phyloP scores from a whole-genome alignment of 202 grass and related monocot species.

The Carex sylvatica region DNA sequence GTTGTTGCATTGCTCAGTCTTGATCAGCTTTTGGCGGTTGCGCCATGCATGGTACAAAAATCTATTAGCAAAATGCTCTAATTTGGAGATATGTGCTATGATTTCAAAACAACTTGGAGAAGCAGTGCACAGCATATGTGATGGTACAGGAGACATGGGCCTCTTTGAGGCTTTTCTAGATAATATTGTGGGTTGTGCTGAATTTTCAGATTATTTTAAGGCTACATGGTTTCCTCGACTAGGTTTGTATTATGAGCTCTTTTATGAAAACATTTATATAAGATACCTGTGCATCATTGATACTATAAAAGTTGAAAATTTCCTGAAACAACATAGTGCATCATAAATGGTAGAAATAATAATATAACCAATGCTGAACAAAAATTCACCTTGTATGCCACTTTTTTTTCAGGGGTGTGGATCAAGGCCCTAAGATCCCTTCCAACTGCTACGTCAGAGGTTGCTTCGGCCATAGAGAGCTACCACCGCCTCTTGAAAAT shows the following conservation, averaged over 20 bases:
- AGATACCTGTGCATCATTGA: neutral
- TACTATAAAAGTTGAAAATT: neutral
- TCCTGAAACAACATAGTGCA: neutral
- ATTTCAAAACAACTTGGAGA: conserved; percentile 66
- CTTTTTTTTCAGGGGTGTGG: conserved; percentile 56
- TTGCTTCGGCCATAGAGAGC: conserved; percentile 75
- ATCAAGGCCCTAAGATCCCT: conserved; percentile 53
- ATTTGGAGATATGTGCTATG: conserved; percentile 43
- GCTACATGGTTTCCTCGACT: conserved; percentile 87
- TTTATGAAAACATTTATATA: neutral
- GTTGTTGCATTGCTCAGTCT: conserved; percentile 74
- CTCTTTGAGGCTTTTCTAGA: conserved; percentile 71
- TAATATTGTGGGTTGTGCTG: conserved; percentile 68
- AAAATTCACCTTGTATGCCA: neutral
- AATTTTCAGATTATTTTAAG: conserved; percentile 85
- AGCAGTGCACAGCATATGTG: conserved; percentile 58
- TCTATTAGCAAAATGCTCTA: conserved; percentile 63
- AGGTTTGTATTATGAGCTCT: conserved; percentile 50
- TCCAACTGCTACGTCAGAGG: conserved; percentile 60
- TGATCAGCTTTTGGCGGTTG: conserved; percentile 85
- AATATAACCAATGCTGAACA: neutral
- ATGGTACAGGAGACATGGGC: conserved; percentile 58
- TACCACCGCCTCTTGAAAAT: conserved; percentile 92
- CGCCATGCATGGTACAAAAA: conserved; percentile 88
- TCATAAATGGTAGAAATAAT: neutral